Base-by-base conservation (phyloP, 305 asterid genomes). In the Nicotiana rustica region DNA sequence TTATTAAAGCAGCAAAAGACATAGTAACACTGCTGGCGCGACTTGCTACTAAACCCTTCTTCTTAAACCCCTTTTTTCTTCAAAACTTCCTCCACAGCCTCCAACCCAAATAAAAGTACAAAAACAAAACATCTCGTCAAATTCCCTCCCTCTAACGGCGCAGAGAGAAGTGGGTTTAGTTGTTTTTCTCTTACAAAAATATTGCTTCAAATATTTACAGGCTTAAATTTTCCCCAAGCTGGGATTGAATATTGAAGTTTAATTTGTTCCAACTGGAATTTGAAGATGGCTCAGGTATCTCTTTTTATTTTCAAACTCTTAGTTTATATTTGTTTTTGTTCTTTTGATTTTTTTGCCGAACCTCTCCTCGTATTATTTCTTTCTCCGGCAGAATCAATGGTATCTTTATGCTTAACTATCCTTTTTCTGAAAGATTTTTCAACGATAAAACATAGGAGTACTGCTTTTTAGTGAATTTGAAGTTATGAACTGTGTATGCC, bases 241-340 rank as follows among this genome's bases (percentile, higher is more conserved):
- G 47, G 17, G 17, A 29, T 25, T 75, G 25, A 75, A 75, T 25
- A 14, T 8, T 49, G 14, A 25, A 36, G 29, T 73, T 73, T 35
- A 49, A 41, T 0, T 3, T 13, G 4, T 73, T 14, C 17, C 65
- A 52, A 29, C 29, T 75, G 79, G 14, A 73, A 2, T 38, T 52
- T 52, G 17, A 75, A 75, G 44, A 75, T 75, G 79, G 57, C n/a
- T 75, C 79, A 75, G 79, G 79, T 75, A 6, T 49, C 14, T 10
- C 14, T 17, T 17, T 67, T 4, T 19, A 4, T 3, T 21, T 73
- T 73, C 25, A 47, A 3, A 21, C 14, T 49, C 49, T 21, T 8
- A 12, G 21, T 47, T 6, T 6, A 19, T 21, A 6, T 29, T 73
- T 6, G 41, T 21, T 62, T 61, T 61, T 15, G 21, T 57, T 17